A percentile compares a stretch with the other conserved stretches of the same genome.
Evolutionary conservation across 2,329 filamentous ascomycete species (phyloP).

Genomic region (Alternaria longipes): DNA sequence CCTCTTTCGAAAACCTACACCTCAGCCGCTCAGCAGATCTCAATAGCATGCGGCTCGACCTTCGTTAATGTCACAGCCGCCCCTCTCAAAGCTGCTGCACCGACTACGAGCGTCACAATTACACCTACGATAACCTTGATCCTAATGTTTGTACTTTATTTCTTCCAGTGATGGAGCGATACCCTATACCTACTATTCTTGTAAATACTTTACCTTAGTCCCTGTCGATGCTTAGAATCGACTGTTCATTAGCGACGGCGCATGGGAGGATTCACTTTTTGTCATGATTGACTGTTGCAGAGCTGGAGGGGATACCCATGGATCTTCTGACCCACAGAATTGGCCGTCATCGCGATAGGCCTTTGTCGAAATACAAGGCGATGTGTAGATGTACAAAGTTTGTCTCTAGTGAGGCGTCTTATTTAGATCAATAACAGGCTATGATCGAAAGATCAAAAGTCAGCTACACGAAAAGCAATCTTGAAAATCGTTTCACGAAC

Average conservation of each 20-base stretch:
- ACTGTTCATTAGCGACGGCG: constrained; percentile 51
- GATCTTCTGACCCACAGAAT: constrained; percentile 12
- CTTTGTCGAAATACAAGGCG: constrained; percentile 3
- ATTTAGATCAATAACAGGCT: constrained; percentile 2
- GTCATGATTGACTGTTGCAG: constrained; percentile 4
- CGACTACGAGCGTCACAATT: constrained; percentile 32
- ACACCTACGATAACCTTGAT: constrained; percentile 45
- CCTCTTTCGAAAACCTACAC: constrained; percentile 75
- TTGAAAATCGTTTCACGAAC: constrained; percentile 15
- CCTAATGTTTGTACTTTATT: constrained; percentile 46
- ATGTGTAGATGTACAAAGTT: constrained; percentile 1
- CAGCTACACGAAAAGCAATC: constrained; percentile 4
- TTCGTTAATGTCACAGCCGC: constrained; percentile 64
- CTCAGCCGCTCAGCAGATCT: constrained; percentile 75
- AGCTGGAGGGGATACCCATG: constrained; percentile 20
- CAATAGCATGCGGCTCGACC: constrained; percentile 67
- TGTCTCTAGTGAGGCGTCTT: background rate
- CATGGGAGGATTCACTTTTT: constrained; percentile 28
- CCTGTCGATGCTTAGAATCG: constrained; percentile 29
- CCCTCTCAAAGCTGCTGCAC: constrained; percentile 44
- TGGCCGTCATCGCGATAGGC: constrained; percentile 5
- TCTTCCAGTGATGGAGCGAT: constrained; percentile 40
- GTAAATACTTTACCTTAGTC: constrained; percentile 27
- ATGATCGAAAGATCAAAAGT: constrained; percentile 12
- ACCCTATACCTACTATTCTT: constrained; percentile 27